These are phyloP conservation scores for Onygenales sp. DNA, from an alignment of 2,329 filamentous ascomycete genomes.

Conservation along the genomic window DNA sequence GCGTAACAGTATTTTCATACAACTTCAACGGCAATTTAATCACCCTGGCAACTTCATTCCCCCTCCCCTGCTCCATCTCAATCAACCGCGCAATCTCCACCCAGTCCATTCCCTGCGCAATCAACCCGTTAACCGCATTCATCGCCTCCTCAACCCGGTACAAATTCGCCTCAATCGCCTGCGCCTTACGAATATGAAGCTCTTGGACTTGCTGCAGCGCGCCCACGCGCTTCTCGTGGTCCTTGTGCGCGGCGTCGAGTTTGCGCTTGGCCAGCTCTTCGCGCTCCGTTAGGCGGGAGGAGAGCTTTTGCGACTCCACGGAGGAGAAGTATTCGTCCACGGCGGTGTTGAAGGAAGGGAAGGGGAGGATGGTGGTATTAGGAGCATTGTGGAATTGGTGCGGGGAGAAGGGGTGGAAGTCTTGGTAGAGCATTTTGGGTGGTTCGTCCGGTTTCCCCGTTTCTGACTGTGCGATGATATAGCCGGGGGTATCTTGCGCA, in stretches of 20 bases:
- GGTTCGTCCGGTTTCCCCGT: conserved; percentile 22
- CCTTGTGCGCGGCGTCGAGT: conserved; percentile 70
- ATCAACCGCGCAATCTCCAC: conserved; percentile 80
- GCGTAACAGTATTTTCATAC: conserved; percentile 77
- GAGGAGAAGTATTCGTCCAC: conserved; percentile 98
- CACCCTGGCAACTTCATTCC: conserved; percentile 76
- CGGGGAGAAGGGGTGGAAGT: conserved; percentile 89
- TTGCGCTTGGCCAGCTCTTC: conserved; percentile 75
- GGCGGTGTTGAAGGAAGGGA: conserved; percentile 80
- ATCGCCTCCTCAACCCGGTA: conserved; percentile 88
- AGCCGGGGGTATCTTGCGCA: conserved; percentile 61
- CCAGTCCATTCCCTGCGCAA: conserved; percentile 96
- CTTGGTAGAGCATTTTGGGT: conserved; percentile 63
- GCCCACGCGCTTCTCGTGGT: conserved; percentile 77
- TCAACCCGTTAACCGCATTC: conserved; percentile 83
- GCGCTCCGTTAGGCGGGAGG: conserved; percentile 71
- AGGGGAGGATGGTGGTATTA: conserved; percentile 59
- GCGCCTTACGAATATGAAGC: conserved; percentile 77
- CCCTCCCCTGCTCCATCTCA: conserved; percentile 69
- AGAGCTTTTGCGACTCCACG: conserved; percentile 83
- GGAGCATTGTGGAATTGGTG: conserved; percentile 64
- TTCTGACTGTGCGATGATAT: conserved; percentile 67
- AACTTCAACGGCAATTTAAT: conserved; percentile 84
- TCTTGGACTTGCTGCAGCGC: conserved; percentile 73
- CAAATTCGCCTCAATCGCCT: conserved; percentile 80